These are phyloP conservation scores for Lavandula angustifolia DNA, from an alignment of 257 asterid species.

Conservation along the genomic window DNA sequence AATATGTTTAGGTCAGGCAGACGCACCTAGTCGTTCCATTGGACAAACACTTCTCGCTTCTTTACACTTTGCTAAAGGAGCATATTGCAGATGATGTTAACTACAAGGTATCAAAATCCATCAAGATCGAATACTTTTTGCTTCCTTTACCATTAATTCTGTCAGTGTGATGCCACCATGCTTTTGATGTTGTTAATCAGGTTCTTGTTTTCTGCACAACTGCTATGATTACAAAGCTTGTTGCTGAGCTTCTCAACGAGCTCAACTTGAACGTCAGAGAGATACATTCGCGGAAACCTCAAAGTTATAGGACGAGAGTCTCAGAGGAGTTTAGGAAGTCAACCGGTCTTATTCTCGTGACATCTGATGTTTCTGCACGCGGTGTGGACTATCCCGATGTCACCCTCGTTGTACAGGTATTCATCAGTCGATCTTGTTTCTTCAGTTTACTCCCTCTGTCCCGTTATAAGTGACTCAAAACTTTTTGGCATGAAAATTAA, in stretches of 20 bases:
- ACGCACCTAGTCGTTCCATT: constrained; percentile 76
- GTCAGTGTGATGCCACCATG: constrained; percentile 8
- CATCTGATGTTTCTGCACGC: constrained; percentile 98
- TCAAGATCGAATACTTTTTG: background rate
- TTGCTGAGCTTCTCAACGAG: constrained; percentile 80
- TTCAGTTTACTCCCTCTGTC: background rate
- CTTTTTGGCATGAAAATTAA: no score
- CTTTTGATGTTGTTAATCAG: constrained; percentile 40
- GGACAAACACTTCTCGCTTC: constrained; percentile 76
- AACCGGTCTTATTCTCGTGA: constrained; percentile 89
- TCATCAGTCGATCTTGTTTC: background rate
- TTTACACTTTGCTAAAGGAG: constrained; percentile 69
- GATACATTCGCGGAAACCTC: constrained; percentile 93
- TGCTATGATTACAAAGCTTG: constrained; percentile 95
- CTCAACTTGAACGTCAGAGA: constrained; percentile 88
- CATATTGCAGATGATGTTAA: constrained; percentile 86
- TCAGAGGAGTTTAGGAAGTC: constrained; percentile 96
- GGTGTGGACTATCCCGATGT: constrained; percentile 99
- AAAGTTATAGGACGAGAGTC: constrained; percentile 80
- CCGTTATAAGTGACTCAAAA: background rate
- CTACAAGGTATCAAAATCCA: constrained; percentile 60
- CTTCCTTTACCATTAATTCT: background rate
- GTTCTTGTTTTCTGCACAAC: constrained; percentile 97
- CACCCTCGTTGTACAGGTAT: constrained; percentile 89
- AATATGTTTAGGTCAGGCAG: constrained; percentile 72